Evolutionary conservation across 1,139 yeast species (phyloP), one percentile per base, ranked within the genome.

Genomic region (Pichia sp.): DNA sequence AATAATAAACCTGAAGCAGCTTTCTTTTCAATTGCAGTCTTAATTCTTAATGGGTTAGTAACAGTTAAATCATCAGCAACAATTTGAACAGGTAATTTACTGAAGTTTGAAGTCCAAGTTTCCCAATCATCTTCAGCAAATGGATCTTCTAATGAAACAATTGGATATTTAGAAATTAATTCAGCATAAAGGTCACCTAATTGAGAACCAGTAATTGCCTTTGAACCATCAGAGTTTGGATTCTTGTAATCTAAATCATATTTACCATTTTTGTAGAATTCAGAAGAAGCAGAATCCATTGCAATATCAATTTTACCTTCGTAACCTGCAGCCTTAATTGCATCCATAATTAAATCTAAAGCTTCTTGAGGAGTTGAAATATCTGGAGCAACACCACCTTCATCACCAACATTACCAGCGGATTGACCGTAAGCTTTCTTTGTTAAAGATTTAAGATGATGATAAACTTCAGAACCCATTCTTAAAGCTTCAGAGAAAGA

Each of bases 371-470:
- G 89, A 60, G 95, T 78, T 57, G 82, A 77, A 61, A 90, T 81
- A 72, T 87, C 86, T 70, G 97, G 97, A 62, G 97, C 97, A 76
- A 90, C 96, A 79, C 97, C 97, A 82, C 97, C 97, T 78, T 90
- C 97, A 73, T 90, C 97, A 80, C 97, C 97, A 67, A 90, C 97
- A 76, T 90, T 90, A 74, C 96, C 97, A 63, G 97, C 97, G 54
- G 95, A 82, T 66, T 85, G 82, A 68, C 97, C 97, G 80, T 89
- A 90, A 70, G 74, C 77, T 80, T 85, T 80, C 81, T 86, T 86
- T 69, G 97, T 82, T 63, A 85, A 74, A 55, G 89, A 71, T 79
- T 90, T 90, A 71, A 90, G 82, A 74, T 78, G 76, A 79, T 87
- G 96, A 87, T 90, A 90, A 61, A 89, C 95, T 77, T 90, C 97